These are phyloP conservation scores for Colletotrichum sublineola DNA, from an alignment of 2,329 filamentous ascomycete genomes.

Conservation along the genomic window DNA sequence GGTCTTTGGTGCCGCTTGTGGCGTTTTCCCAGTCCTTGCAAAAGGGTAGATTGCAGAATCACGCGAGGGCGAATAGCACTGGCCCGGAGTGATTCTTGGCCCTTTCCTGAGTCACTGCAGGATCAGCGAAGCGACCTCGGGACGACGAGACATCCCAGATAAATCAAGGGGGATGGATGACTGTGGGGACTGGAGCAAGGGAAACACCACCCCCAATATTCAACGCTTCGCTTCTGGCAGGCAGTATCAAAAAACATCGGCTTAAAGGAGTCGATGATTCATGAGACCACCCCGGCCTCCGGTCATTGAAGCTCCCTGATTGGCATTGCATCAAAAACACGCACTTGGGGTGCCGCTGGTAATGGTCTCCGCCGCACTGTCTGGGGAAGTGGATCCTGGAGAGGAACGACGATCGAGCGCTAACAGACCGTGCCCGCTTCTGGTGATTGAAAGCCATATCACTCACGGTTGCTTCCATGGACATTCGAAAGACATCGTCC, in stretches of 20 bases:
- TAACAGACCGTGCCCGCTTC: neutral
- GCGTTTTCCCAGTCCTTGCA: neutral
- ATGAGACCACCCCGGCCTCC: neutral
- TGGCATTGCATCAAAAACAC: neutral
- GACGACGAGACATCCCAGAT: neutral
- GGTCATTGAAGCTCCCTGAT: neutral
- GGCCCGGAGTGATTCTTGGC: neutral
- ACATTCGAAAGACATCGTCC: neutral
- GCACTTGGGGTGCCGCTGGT: neutral
- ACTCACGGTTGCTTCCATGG: neutral
- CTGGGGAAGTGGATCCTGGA: neutral
- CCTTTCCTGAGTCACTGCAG: neutral
- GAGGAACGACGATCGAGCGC: neutral
- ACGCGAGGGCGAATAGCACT: constrained; percentile 20
- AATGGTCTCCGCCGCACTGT: neutral
- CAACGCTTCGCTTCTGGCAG: neutral
- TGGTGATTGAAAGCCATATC: neutral
- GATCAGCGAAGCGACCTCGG: neutral
- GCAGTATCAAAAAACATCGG: neutral
- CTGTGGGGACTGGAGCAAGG: neutral
- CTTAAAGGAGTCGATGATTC: constrained; percentile 6
- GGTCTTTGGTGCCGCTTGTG: constrained; percentile 4
- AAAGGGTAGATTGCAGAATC: constrained; percentile 4
- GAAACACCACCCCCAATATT: neutral
- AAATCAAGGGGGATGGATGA: neutral